These are phyloP conservation scores for Penicillium steckii DNA, from an alignment of 495 filamentous ascomycete genomes.

Conservation along the genomic window DNA sequence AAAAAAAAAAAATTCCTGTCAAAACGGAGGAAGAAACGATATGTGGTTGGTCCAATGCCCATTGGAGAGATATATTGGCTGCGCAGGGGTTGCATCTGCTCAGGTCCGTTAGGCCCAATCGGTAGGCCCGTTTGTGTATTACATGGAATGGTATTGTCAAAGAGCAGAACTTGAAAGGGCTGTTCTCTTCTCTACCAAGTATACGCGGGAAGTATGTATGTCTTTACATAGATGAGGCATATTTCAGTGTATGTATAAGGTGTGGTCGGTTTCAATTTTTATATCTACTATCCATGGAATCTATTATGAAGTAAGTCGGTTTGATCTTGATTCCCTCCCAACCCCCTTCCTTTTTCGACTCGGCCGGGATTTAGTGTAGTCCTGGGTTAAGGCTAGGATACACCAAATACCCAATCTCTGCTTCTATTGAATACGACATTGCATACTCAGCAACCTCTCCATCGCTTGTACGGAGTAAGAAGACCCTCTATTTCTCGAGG, in stretches of 20 bases:
- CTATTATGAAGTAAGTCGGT: conserved; percentile 5
- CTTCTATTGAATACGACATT: neutral
- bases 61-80: conserved; percentile 26
- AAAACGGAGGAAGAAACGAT: conserved; percentile 20
- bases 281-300: conserved; percentile 3
- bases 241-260: neutral
- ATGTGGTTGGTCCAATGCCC: conserved; percentile 31
- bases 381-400: neutral
- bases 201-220: conserved; percentile 17
- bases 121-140: conserved; percentile 18
- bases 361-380: neutral
- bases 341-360: neutral
- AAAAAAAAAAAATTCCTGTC: conserved; percentile 17
- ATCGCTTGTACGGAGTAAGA: neutral
- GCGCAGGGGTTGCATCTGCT: conserved; percentile 27
- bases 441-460: neutral
- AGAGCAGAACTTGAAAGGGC: neutral
- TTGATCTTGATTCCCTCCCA: conserved; percentile 5
- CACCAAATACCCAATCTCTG: conserved; percentile 5
- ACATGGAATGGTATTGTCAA: conserved; percentile 9
- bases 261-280: neutral
- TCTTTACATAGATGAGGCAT: neutral
- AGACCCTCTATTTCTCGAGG: neutral
- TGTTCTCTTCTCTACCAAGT: conserved; percentile 2
- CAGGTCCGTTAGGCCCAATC: conserved; percentile 11